phyloP scores from a whole-genome alignment of 1,284 basidiomycete genomes.

The Ceratobasidium sp. region DNA sequence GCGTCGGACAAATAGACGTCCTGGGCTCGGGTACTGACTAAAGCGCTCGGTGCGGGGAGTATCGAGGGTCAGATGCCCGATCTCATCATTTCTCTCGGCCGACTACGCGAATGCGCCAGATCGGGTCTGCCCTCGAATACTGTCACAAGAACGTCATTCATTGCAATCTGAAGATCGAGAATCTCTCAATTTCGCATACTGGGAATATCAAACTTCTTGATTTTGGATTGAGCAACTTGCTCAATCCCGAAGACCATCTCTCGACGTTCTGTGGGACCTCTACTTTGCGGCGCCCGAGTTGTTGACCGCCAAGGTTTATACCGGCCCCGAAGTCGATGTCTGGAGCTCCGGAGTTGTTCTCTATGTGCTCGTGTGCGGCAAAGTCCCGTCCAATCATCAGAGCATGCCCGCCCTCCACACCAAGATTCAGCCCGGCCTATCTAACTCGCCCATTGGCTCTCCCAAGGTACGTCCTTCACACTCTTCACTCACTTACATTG shows the following conservation, averaged over 20 bases:
- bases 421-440: conserved; percentile 97
- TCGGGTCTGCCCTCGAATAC: conserved; percentile 95
- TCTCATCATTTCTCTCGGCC: conserved; percentile 99
- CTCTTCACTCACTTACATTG: too few relatives aligned
- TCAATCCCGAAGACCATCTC: conserved; percentile 84
- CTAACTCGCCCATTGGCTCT: conserved; percentile 99
- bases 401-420: conserved; percentile 99
- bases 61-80: conserved; percentile 99
- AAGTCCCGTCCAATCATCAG: conserved; percentile 99
- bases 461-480: conserved; percentile 85
- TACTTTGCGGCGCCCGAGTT: conserved; percentile 99
- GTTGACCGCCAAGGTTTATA: conserved; percentile 95
- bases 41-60: conserved; percentile 96
- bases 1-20: conserved; percentile 34
- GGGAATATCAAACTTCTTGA: conserved; percentile 99
- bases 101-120: conserved; percentile 95
- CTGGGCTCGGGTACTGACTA: conserved; percentile 74
- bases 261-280: conserved; percentile 97
- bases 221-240: conserved; percentile 98
- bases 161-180: conserved; percentile 98
- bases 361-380: conserved; percentile 97
- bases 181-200: conserved; percentile 97
- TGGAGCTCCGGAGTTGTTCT: conserved; percentile 99
- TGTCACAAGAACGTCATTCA: conserved; percentile 98
- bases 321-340: conserved; percentile 97